Conservation (phyloP, 2,329 filamentous ascomycete genomes). For the Clonostachys byssicola region DNA sequence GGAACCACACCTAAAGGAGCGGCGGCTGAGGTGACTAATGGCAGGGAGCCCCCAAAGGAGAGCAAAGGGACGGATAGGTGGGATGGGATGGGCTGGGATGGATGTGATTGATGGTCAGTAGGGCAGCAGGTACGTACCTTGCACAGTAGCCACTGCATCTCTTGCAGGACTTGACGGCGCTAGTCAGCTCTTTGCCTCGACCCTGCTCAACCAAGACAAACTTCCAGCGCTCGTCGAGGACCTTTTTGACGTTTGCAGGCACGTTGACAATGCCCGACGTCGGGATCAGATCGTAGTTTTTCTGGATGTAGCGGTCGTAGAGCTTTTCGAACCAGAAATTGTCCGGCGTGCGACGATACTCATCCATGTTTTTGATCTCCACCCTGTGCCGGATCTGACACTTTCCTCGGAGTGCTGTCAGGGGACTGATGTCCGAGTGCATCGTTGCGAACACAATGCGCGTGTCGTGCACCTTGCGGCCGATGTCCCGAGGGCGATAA, state of each 20-base stretch:
- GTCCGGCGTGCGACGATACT: constrained; percentile 80
- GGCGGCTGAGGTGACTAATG: not conserved
- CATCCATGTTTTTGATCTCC: constrained; percentile 78
- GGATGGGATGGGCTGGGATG: too few species aligned
- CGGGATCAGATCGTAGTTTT: constrained; percentile 95
- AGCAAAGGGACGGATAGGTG: constrained; percentile 3
- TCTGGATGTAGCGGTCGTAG: constrained; percentile 97
- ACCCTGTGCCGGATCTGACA: constrained; percentile 86
- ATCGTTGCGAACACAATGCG: constrained; percentile 93
- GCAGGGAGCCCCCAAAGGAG: not conserved
- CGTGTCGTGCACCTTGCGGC: constrained; percentile 85
- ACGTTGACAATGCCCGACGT: constrained; percentile 93
- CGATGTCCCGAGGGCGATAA: constrained; percentile 93
- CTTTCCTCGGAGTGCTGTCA: constrained; percentile 89
- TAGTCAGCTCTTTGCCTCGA: constrained; percentile 90
- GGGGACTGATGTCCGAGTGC: constrained; percentile 94
- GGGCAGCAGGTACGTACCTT: constrained; percentile 51
- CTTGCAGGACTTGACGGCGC: constrained; percentile 94
- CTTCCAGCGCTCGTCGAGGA: constrained; percentile 93
- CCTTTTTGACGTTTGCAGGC: constrained; percentile 89
- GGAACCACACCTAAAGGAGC: not conserved
- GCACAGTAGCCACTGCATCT: constrained; percentile 88
- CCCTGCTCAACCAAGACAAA: constrained; percentile 93
- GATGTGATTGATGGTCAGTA: not conserved
- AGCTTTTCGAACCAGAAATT: constrained; percentile 97